Evolutionary conservation across 768 basidiomycete species (phyloP), one percentile per base, ranked within the genome.

Genomic region (Pseudohyphozyma bogoriensis): DNA sequence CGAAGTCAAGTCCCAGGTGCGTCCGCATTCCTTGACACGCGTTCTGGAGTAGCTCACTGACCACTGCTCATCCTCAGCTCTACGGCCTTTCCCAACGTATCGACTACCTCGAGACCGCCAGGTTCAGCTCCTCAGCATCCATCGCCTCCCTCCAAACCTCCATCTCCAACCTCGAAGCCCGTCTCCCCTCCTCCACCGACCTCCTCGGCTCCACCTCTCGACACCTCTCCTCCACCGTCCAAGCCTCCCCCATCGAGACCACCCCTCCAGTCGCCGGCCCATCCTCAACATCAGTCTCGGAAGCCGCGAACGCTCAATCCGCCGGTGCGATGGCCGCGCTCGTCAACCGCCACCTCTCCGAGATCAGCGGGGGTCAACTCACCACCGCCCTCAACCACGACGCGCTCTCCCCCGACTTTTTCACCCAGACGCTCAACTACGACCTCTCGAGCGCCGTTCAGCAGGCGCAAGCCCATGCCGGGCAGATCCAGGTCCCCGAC

Each of bases 1-100:
- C 28, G 47, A 49, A 29, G 47, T 49, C 47, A 24, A 49, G 47
- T 29, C n/a, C 28, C 47, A 49, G 47, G 47, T 49, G 47, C 26
- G 47, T 31, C 40, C 16, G 29, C 47, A 20, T 20, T 31, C 47
- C 31, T n/a, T n/a, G n/a, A n/a, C n/a, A n/a, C 26, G 18, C 44
- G 10, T 24, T 26, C n/a, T 6, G n/a, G n/a, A n/a, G 22, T 26
- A n/a, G n/a, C 24, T 46, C 8, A 15, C 24, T 46, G 10, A 20
- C 42, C n/a, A 7, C n/a, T 26, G 26, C 26, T 46, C 26, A 9
- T 13, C n/a, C n/a, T 2, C 47, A 49, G 47, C 29, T 49, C 28
- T 49, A 16, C 15, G 13, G 16, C 28, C 28, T 49, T 18, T 49
- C 47, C 3, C 47, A 49, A 15, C 47, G 47, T 29, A 29, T 49